Evolutionary conservation across 352 stramenopile species (phyloP), one percentile per base, ranked within the genome.

Genomic region (Globisporangium uncinulatum): DNA sequence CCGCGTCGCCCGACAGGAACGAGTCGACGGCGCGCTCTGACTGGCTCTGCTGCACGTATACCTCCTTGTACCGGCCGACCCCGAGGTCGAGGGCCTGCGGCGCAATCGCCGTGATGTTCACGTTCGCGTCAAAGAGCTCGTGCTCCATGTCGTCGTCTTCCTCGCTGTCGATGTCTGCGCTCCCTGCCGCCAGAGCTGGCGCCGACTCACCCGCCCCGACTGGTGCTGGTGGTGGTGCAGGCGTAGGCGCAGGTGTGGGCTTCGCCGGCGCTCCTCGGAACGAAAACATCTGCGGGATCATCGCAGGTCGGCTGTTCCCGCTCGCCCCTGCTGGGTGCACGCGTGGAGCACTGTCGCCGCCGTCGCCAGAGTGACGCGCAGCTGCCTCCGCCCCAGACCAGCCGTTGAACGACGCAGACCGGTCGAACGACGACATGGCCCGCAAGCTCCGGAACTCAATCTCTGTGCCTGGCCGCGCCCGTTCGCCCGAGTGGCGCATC

Each of bases 201-300:
- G 21, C 32, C 44, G 44, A n/a, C n/a, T n/a, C n/a, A n/a, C n/a
- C n/a, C n/a, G n/a, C n/a, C n/a, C n/a, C n/a, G 4, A 29, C 24
- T 29, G 24, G 13, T 37, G 6, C 45, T 17, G 45, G 31, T 42
- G 6, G 11, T 37, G 21, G 7, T n/a, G 19, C 10, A 20, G 49
- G 32, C 8, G 15, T 21, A 8, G 49, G 49, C 34, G 43, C 49
- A 29, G 24, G 24, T 29, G 24, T 29, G 32, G 49, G 49, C 49
- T 61, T 85, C 21, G 65, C 76, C 34, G 73, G 57, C 17, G 74
- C 70, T 17, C 71, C 71, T 1, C 76, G 74, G 44, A 89, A 84
- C 54, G 83, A 73, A 39, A 86, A 87, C 69, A 86, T 82, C 54
- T 76, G 74, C n/a, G 75, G 73, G 43, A 77, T 77, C 43, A 66